Evolutionary conservation across 352 stramenopile species (phyloP).

Genomic region (Globisporangium canariense): DNA sequence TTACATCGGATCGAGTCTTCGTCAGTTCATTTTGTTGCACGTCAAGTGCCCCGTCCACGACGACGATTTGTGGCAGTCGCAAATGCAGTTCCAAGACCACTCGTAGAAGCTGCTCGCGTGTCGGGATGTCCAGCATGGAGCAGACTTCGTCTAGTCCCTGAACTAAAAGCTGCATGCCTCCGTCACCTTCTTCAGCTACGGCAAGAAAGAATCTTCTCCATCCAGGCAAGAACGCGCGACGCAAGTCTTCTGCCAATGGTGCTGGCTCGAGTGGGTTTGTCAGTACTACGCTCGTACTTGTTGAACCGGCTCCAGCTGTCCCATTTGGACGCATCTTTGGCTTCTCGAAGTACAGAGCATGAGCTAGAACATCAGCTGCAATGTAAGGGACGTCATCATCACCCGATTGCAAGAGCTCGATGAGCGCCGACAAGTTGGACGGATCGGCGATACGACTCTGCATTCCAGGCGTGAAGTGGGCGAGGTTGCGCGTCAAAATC

Average conservation of each 20-base stretch:
- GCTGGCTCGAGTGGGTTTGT: background rate
- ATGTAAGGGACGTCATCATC: background rate
- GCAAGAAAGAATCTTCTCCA: slow-evolving; percentile 9
- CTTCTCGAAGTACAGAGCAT: slow-evolving; percentile 17
- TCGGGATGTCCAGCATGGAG: background rate
- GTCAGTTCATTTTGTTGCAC: background rate
- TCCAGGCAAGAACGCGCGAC: slow-evolving; percentile 4
- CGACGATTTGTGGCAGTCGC: background rate
- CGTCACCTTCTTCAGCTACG: background rate
- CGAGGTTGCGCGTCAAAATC: slow-evolving; percentile 24
- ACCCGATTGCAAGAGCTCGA: background rate
- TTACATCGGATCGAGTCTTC: background rate
- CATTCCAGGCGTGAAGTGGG: slow-evolving; percentile 24
- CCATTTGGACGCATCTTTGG: background rate
- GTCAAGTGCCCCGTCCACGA: background rate
- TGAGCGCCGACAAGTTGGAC: slow-evolving; percentile 6
- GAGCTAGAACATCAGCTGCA: slow-evolving; percentile 11
- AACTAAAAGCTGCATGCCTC: slow-evolving; percentile 2
- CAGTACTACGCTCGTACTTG: background rate
- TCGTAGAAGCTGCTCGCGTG: slow-evolving; percentile 7
- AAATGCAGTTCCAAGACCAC: slow-evolving; percentile 11
- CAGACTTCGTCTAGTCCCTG: slow-evolving; percentile 11
- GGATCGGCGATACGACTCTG: slow-evolving; percentile 25
- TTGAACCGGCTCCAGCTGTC: background rate
- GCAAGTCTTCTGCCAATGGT: background rate